phyloP scores from a whole-genome alignment of 768 basidiomycete species.

The Boletus pseudopeckii region DNA sequence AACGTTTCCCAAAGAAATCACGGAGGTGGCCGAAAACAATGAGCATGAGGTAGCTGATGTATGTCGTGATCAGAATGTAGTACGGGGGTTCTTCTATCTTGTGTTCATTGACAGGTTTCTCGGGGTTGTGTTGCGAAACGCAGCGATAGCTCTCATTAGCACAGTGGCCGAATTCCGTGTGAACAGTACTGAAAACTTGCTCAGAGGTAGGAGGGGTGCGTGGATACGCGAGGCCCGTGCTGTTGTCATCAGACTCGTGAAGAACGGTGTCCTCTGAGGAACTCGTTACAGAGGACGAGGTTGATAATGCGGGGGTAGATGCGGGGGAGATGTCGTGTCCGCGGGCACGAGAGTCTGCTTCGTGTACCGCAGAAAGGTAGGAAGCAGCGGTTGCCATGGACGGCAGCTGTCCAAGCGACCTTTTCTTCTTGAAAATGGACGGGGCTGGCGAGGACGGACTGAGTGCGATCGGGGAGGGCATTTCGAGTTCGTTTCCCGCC shows the following conservation, averaged over 20 bases:
- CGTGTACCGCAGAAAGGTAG: conserved; percentile 57
- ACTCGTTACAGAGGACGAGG: conserved; percentile 68
- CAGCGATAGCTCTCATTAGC: conserved; percentile 72
- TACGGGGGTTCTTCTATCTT: conserved; percentile 86
- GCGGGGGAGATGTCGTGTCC: conserved; percentile 46
- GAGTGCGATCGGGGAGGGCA: conserved; percentile 66
- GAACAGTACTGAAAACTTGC: conserved; percentile 72
- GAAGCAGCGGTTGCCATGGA: conserved; percentile 52
- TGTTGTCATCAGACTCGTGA: conserved; percentile 50
- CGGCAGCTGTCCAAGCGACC: conserved; percentile 32
- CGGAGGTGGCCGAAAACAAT: conserved; percentile 90
- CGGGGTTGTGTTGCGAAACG: conserved; percentile 54
- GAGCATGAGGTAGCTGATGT: conserved; percentile 89
- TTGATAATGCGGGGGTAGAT: conserved; percentile 68
- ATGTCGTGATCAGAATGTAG: conserved; percentile 88
- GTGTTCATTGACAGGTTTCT: conserved; percentile 45
- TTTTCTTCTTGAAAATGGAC: conserved; percentile 65
- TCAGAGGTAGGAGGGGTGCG: conserved; percentile 73
- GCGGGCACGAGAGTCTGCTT: conserved; percentile 68
- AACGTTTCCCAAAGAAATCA: conserved; percentile 90
- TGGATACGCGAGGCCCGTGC: conserved; percentile 60
- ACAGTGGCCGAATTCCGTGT: conserved; percentile 93
- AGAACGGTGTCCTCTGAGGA: conserved; percentile 68
- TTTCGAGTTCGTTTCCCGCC: conserved; percentile 12
- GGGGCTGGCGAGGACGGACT: conserved; percentile 46